These are phyloP conservation scores for Chaetomiaceae sp. DNA, from an alignment of 2,329 filamentous ascomycete species.

Conservation along the genomic window DNA sequence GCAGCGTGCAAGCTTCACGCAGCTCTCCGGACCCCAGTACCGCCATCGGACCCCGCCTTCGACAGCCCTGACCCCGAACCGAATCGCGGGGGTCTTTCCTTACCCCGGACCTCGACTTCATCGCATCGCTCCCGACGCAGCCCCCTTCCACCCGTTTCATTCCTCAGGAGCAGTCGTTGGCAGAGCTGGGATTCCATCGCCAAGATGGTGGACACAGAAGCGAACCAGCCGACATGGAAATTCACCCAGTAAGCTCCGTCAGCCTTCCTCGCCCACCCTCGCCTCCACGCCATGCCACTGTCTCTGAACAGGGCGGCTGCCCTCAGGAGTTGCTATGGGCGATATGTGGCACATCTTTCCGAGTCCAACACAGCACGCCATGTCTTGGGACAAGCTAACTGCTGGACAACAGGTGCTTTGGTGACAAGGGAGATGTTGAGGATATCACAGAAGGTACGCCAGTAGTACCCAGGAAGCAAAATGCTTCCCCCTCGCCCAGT, in stretches of 20 bases:
- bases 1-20: slow-evolving; percentile 14
- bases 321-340: too few relatives aligned
- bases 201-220: slow-evolving; percentile 96
- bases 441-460: slow-evolving; percentile 89
- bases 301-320: too few relatives aligned
- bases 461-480: background rate
- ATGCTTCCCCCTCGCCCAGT: background rate
- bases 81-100: slow-evolving; percentile 7
- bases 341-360: too few relatives aligned
- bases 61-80: slow-evolving; percentile 13
- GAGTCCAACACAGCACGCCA: too few relatives aligned
- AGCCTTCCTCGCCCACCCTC: too few relatives aligned
- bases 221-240: slow-evolving; percentile 96
- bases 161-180: slow-evolving; percentile 16
- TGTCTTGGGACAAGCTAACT: slow-evolving; percentile 11
- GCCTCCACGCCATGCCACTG: too few relatives aligned
- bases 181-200: slow-evolving; percentile 29
- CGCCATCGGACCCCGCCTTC: slow-evolving; percentile 17
- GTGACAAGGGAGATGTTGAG: slow-evolving; percentile 98
- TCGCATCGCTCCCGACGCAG: slow-evolving; percentile 13
- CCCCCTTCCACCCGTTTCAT: slow-evolving; percentile 8
- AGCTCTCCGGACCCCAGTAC: slow-evolving; percentile 13
- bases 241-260: slow-evolving; percentile 83
- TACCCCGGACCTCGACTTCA: slow-evolving; percentile 1
- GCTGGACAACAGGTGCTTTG: slow-evolving; percentile 71